Evolutionary conservation across 75 land plant genomes (phyloP).

Genomic region (Pinus albicaulis): DNA sequence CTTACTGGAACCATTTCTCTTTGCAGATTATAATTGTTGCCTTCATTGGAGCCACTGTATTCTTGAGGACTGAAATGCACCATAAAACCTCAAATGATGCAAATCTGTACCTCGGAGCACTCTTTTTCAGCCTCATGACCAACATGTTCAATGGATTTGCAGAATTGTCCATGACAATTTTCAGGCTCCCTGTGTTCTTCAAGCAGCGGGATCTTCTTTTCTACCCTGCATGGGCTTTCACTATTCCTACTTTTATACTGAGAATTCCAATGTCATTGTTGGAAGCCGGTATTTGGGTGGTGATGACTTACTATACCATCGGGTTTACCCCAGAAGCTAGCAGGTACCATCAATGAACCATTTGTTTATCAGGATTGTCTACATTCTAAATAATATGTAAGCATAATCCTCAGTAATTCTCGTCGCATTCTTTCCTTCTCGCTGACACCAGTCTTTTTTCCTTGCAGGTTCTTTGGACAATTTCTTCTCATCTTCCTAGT

Average conservation of each 20-base stretch:
- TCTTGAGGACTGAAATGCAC: slow-evolving; percentile 61
- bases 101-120: slow-evolving; percentile 56
- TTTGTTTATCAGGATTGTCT: neutral
- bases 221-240: slow-evolving; percentile 85
- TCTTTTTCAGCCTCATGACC: slow-evolving; percentile 51
- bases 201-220: slow-evolving; percentile 89
- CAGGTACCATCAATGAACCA: slow-evolving; percentile 40
- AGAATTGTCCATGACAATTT: slow-evolving; percentile 66
- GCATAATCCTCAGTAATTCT: too few relatives aligned
- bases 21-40: slow-evolving; percentile 64
- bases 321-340: slow-evolving; percentile 86
- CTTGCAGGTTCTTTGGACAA: slow-evolving; percentile 83
- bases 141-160: slow-evolving; percentile 94
- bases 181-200: slow-evolving; percentile 83
- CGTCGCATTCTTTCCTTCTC: neutral
- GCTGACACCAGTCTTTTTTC: neutral
- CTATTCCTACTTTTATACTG: slow-evolving; percentile 56
- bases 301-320: slow-evolving; percentile 69
- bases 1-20: neutral
- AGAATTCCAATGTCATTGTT: slow-evolving; percentile 61
- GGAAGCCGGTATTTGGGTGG: slow-evolving; percentile 71
- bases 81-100: slow-evolving; percentile 45
- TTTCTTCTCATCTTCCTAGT: slow-evolving; percentile 59
- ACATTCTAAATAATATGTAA: neutral
- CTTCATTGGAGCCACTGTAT: slow-evolving; percentile 60